Conservation (phyloP, 2,329 filamentous ascomycete genomes). For the Botryotinia convoluta region DNA sequence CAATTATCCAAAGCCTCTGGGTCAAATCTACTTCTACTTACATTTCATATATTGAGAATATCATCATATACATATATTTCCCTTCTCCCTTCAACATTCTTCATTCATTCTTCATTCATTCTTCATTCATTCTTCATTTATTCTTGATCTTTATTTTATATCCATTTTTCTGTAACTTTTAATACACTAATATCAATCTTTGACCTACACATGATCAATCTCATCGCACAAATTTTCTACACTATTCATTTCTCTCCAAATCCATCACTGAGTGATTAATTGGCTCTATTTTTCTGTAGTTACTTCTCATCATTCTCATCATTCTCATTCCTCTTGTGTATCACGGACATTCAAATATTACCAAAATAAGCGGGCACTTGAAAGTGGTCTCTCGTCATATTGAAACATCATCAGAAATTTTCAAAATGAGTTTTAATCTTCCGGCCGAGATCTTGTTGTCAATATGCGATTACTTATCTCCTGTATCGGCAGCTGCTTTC, state of each 20-base stretch:
- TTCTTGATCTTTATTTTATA: background rate
- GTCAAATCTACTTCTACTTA: background rate
- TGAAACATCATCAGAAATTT: background rate
- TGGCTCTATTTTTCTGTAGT: background rate
- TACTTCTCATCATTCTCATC: background rate
- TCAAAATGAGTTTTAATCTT: background rate
- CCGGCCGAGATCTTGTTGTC: background rate
- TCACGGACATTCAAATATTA: background rate
- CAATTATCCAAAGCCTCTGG: background rate
- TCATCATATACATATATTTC: background rate
- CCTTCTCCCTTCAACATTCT: background rate
- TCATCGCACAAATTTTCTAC: background rate
- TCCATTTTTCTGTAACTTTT: background rate
- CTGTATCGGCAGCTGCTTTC: background rate
- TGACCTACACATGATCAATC: background rate
- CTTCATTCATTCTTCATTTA: background rate
- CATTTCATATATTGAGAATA: background rate
- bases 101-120: background rate
- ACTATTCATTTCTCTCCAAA: background rate
- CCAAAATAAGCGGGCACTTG: background rate
- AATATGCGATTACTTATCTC: background rate
- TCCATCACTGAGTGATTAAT: background rate
- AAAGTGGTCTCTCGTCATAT: background rate
- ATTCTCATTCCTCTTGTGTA: background rate
- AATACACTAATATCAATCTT: background rate